Evolutionary conservation across 208 protist genomes (phyloP), one percentile per base, ranked within the genome.

Genomic region (Trypanosoma caninum): DNA sequence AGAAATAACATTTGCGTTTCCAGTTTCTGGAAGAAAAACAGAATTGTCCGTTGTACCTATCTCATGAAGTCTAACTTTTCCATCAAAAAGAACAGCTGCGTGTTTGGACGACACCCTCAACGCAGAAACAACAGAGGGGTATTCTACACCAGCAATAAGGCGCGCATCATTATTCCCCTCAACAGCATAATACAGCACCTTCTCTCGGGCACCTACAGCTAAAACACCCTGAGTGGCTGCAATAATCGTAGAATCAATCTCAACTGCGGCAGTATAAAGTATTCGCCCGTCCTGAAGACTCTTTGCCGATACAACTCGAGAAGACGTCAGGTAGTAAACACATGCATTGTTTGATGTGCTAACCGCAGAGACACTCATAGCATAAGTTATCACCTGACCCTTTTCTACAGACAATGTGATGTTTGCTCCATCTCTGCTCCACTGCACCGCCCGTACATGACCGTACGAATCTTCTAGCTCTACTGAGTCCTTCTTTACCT

Each of bases 391-490:
- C 10, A 97, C 40, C 60, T 82, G 75, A 28, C 95, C 94, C 11
- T 77, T 77, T 16, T 82, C 73, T 2, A 87, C 93, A n/a, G 60
- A 51, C 9, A 96, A 35, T 7, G 84, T 78, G 3, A 98, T 61
- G 34, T 87, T 87, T 69, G 96, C 91, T 8, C 96, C 96, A 50
- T 98, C 94, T 7, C 76, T 71, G 48, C 89, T 92, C 94, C 95
- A 97, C 35, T 55, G 23, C 1, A 88, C 53, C 13, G 40, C 25
- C 20, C 59, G 48, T 27, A 82, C 25, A 11, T 55, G 27, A 34
- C 80, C 84, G 18, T 63, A 73, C 22, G 85, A 78, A 13, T 37
- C 48, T n/a, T 87, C 70, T 2, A 92, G 44, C 47, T 75, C 58
- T 28, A 80, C 48, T 13, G 52, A 38, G 30, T 74, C 67, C 7